Evolutionary conservation across 306 rosid species (phyloP).

Genomic region (Lotus japonicus): DNA sequence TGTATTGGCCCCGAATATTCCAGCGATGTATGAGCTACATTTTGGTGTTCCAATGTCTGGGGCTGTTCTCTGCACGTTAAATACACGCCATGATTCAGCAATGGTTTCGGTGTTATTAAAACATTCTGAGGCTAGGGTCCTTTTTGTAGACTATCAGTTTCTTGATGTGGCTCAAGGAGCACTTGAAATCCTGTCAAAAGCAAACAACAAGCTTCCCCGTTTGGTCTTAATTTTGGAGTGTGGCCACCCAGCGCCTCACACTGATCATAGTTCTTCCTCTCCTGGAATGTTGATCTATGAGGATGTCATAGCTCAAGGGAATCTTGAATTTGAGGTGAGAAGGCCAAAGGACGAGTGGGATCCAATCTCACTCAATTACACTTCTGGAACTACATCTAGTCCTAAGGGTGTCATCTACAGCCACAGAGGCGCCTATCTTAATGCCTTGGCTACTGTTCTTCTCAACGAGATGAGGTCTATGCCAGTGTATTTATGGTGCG

Average conservation of each 20-base stretch:
- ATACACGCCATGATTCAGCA: constrained; percentile 54
- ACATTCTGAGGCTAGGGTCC: constrained; percentile 69
- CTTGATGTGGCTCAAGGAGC: constrained; percentile 56
- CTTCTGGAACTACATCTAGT: constrained; percentile 91
- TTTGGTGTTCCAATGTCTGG: constrained; percentile 93
- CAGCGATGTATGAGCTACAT: constrained; percentile 82
- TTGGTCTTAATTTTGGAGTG: constrained; percentile 53
- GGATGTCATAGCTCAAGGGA: constrained; percentile 48
- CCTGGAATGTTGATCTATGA: constrained; percentile 47
- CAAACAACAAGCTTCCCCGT: constrained; percentile 29
- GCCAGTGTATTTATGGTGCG: too few relatives aligned
- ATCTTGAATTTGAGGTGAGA: constrained; percentile 39
- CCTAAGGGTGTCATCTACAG: constrained; percentile 87
- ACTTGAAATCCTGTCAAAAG: constrained; percentile 38
- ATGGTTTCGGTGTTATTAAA: constrained; percentile 49
- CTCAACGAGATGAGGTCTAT: too few relatives aligned
- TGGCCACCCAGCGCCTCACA: constrained; percentile 12
- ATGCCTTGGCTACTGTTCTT: too few relatives aligned
- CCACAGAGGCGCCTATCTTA: too few relatives aligned
- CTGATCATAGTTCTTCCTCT: neutral
- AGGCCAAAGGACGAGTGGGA: constrained; percentile 71
- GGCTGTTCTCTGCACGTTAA: constrained; percentile 69
- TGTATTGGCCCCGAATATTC: constrained; percentile 64
- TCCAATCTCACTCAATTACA: constrained; percentile 74
- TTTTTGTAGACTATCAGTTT: constrained; percentile 60